phyloP scores from a whole-genome alignment of 371 early-diverging fungal species.

The Syncephalis plumigaleata region DNA sequence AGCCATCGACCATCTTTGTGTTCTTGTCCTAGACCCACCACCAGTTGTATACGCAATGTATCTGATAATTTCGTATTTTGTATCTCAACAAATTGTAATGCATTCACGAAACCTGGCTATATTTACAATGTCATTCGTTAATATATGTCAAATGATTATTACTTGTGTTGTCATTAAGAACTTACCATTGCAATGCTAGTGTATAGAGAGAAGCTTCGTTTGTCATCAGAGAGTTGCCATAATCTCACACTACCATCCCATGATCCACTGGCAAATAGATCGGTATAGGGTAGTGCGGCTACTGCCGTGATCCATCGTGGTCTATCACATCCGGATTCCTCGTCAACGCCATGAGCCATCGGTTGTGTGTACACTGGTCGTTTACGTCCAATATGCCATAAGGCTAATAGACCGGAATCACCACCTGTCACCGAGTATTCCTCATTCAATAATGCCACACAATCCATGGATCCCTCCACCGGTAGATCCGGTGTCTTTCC shows the following conservation, averaged over 20 bases:
- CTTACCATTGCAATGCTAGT: constrained; percentile 29
- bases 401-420: constrained; percentile 70
- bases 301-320: constrained; percentile 77
- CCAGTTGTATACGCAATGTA: constrained; percentile 34
- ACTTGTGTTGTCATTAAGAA: too few relatives aligned
- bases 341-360: constrained; percentile 57
- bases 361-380: constrained; percentile 68
- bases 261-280: constrained; percentile 82
- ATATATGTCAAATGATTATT: too few relatives aligned
- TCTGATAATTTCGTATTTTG: neutral
- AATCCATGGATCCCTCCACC: constrained; percentile 67
- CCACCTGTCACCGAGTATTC: constrained; percentile 78
- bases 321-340: constrained; percentile 15
- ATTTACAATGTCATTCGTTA: too few relatives aligned
- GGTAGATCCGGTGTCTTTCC: too few relatives aligned
- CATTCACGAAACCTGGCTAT: constrained; percentile 19
- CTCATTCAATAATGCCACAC: constrained; percentile 78
- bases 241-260: constrained; percentile 75
- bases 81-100: constrained; percentile 9
- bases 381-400: constrained; percentile 83
- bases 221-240: constrained; percentile 63
- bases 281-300: constrained; percentile 64
- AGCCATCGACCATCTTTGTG: constrained; percentile 85
- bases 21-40: constrained; percentile 73
- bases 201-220: constrained; percentile 41